These are phyloP conservation scores for Fusarium paranaense DNA, from an alignment of 2,329 filamentous ascomycete genomes.

Conservation along the genomic window DNA sequence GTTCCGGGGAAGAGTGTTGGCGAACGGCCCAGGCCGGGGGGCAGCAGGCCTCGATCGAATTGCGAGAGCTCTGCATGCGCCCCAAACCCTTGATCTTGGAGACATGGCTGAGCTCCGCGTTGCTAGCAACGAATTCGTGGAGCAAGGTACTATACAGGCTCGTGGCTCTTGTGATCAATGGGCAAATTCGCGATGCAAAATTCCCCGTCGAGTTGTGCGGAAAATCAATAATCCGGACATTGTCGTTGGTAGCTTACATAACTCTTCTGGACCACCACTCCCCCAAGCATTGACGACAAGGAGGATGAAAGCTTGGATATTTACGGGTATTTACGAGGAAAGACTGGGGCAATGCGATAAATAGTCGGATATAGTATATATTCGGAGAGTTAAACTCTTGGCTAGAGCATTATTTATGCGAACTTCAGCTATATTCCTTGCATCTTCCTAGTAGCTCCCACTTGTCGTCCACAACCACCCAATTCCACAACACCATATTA, in stretches of 20 bases:
- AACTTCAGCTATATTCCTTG: background rate
- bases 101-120: conserved; percentile 49
- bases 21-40: conserved; percentile 38
- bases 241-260: conserved; percentile 32
- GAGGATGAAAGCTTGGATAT: background rate
- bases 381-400: background rate
- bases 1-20: conserved; percentile 34
- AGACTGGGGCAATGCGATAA: background rate
- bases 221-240: conserved; percentile 35
- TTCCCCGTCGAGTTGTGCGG: conserved; percentile 35
- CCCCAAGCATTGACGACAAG: background rate
- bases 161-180: conserved; percentile 39
- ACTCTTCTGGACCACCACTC: background rate
- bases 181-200: conserved; percentile 44
- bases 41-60: conserved; percentile 45
- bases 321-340: background rate
- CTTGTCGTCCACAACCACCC: background rate
- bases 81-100: conserved; percentile 50
- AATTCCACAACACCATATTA: background rate
- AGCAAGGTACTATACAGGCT: conserved; percentile 38
- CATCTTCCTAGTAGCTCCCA: background rate
- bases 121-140: conserved; percentile 41
- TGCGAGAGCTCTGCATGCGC: conserved; percentile 50
- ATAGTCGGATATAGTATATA: background rate
- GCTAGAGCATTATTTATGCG: background rate